Base-by-base conservation (phyloP, 148 eudicot genomes). In the Rhododendron vialii region DNA sequence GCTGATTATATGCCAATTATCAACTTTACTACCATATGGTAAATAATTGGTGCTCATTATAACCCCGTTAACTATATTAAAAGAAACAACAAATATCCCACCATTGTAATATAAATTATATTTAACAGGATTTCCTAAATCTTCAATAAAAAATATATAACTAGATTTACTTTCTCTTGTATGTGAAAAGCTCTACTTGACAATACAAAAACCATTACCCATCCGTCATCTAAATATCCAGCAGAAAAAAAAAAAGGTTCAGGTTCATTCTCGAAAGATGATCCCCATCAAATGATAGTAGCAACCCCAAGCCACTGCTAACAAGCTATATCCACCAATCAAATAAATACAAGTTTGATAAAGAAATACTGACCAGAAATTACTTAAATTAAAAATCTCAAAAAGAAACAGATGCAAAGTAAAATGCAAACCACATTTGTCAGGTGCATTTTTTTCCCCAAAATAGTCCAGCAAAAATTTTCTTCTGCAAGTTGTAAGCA, bases 401-500 rank as follows among this genome's bases (percentile, higher is more conserved):
- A 50, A 45, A 51, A 73, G 76, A 81, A 61, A 90, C 28, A 77
- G 74, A 79, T 43, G 33, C 65, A 87, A 33, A 84, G 76, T 82
- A 57, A 75, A 82, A 48, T 78, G 35, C 93, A 81, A 84, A 95
- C 98, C 98, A 79, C 98, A 95, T 83, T 85, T 90, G 48, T 87
- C 93, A 61, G 88, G 86, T 35, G 93, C 82, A 84, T 85, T 90
- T 73, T 67, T 88, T 82, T 94, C 96, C 80, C 96, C 96, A 86
- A 95, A 95, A 85, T 95, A 94, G 73, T 90, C 93, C 84, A 95
- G 89, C 88, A 95, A 86, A 88, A 83, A 92, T 77, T 90, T 93
- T 87, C 98, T 93, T 90, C 98, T 91, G 83, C 98, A 95, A 86
- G 91, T 93, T 88, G 95, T 89, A 84, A 89, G 90, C 91, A 90